phyloP scores from a whole-genome alignment of 805 yeast species.

The Brettanomyces naardenensis region DNA sequence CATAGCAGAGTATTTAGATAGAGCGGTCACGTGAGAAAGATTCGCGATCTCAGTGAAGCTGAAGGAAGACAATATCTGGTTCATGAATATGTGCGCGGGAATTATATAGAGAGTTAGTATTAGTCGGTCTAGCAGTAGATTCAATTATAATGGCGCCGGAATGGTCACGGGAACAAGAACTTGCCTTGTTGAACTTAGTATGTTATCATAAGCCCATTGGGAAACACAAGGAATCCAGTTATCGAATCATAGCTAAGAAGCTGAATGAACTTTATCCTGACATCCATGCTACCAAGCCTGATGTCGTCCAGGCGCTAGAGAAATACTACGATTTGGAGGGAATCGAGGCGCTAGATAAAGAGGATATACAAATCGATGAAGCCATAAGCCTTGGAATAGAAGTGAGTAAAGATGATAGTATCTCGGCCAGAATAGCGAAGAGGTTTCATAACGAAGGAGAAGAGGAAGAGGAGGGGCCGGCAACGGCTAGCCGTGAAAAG shows the following conservation, averaged over 20 bases:
- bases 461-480: not conserved
- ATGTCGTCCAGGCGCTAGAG: slow-evolving; percentile 13
- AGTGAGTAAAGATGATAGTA: not conserved
- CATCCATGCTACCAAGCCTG: slow-evolving; percentile 6
- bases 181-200: slow-evolving; percentile 15
- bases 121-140: not conserved
- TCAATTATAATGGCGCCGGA: too few relatives aligned
- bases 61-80: too few relatives aligned
- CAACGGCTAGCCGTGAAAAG: not conserved
- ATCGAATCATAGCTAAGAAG: slow-evolving; percentile 10
- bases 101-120: not conserved
- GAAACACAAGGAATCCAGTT: slow-evolving; percentile 9
- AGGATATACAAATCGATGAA: slow-evolving; percentile 4
- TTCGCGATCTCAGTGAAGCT: too few relatives aligned
- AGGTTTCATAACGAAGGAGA: not conserved
- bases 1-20: slow-evolving; percentile 22
- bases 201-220: slow-evolving; percentile 26
- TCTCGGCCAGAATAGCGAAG: not conserved
- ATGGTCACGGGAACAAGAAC: slow-evolving; percentile 14
- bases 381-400: not conserved
- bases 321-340: slow-evolving; percentile 23
- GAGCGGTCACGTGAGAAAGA: not conserved
- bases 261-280: slow-evolving; percentile 15
- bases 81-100: not conserved
- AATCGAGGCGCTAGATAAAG: slow-evolving; percentile 15